Evolutionary conservation across 441 rosid species (phyloP).

Genomic region (Isatis lusitanica): DNA sequence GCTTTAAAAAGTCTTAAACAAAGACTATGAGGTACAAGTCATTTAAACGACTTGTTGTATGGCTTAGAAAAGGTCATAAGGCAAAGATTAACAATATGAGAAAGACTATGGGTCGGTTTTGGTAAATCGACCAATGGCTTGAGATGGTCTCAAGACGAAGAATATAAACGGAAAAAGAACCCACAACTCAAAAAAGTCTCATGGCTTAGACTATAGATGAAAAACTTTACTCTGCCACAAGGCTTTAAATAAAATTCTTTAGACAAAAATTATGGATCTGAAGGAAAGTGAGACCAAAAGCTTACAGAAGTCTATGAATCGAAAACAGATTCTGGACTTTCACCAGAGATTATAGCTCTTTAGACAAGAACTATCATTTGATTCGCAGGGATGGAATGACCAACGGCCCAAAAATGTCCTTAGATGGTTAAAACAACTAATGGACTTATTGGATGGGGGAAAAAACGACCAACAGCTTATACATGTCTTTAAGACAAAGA

Average conservation of each 20-base stretch:
- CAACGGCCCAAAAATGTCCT: too few species aligned
- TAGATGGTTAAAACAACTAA: too few species aligned
- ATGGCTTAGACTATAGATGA: neutral
- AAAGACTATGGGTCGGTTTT: neutral
- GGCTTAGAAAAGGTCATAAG: too few species aligned
- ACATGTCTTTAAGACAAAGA: too few species aligned
- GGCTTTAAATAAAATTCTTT: neutral
- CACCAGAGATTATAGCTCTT: neutral
- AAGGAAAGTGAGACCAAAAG: too few species aligned
- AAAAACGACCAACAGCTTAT: too few species aligned
- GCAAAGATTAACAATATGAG: too few species aligned
- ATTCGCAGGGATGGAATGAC: neutral
- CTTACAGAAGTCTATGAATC: neutral
- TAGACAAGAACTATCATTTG: neutral
- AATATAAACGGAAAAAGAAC: neutral
- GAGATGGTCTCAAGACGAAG: too few species aligned
- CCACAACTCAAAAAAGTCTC: neutral
- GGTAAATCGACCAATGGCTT: neutral
- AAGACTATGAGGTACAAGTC: too few species aligned
- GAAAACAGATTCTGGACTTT: neutral
- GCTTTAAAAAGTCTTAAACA: neutral
- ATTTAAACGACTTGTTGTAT: too few species aligned
- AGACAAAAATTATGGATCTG: neutral
- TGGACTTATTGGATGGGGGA: too few species aligned
- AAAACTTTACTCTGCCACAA: neutral